Evolutionary conservation across 2,329 filamentous ascomycete genomes (phyloP).

Genomic region (Bipolaris sorokiniana): DNA sequence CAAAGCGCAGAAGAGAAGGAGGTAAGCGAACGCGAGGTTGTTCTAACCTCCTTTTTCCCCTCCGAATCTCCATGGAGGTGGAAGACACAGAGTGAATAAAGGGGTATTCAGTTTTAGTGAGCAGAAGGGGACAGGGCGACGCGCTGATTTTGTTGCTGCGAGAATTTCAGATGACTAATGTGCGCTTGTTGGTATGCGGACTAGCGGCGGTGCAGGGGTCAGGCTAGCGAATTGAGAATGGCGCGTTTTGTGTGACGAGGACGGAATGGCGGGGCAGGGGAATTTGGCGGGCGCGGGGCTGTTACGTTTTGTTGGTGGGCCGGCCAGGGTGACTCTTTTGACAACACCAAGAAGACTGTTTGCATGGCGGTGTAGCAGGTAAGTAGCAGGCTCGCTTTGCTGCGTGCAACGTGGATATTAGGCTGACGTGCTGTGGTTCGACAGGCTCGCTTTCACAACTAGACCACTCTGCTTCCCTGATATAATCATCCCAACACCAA

Average conservation of each 20-base stretch:
- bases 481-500: conserved; percentile 11
- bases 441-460: conserved; percentile 17
- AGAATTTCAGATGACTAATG: conserved; percentile 38
- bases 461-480: conserved; percentile 11
- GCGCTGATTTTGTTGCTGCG: conserved; percentile 17
- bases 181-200: conserved; percentile 15
- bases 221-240: conserved; percentile 24
- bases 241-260: conserved; percentile 23
- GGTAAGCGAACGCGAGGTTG: conserved; percentile 62
- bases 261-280: conserved; percentile 26
- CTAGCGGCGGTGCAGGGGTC: neutral
- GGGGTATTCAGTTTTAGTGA: conserved; percentile 52
- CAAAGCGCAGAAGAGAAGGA: conserved; percentile 55
- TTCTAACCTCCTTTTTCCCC: conserved; percentile 72
- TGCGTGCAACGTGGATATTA: neutral
- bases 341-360: neutral
- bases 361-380: conserved; percentile 4
- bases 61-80: conserved; percentile 65
- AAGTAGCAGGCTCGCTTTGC: neutral
- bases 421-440: conserved; percentile 17
- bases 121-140: conserved; percentile 28
- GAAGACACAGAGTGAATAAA: conserved; percentile 71
- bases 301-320: conserved; percentile 15
- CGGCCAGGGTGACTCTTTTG: conserved; percentile 21
- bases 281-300: conserved; percentile 17